phyloP scores from a whole-genome alignment of 1,284 basidiomycete species.

The Pterula multifida region DNA sequence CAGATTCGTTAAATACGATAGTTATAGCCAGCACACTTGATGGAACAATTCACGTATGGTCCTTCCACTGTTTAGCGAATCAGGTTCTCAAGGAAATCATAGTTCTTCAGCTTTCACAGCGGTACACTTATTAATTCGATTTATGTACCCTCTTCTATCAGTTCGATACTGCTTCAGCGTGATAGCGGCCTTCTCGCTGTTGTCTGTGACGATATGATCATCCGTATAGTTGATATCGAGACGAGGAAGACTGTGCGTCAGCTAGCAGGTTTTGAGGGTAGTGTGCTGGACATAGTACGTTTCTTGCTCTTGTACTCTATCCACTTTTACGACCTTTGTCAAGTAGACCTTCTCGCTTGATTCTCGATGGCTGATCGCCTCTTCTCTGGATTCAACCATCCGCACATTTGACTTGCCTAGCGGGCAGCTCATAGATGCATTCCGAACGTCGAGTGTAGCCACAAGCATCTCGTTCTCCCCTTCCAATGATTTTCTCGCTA shows the following conservation, averaged over 20 bases:
- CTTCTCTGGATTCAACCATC: conserved; percentile 85
- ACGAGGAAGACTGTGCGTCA: conserved; percentile 83
- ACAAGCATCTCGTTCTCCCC: conserved; percentile 91
- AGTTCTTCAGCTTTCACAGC: conserved; percentile 97
- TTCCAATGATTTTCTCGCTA: conserved; percentile 92
- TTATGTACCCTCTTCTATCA: conserved; percentile 55
- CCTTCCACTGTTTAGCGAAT: neutral
- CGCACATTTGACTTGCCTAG: conserved; percentile 96
- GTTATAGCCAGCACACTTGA: conserved; percentile 81
- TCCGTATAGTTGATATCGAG: conserved; percentile 88
- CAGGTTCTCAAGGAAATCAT: conserved; percentile 1
- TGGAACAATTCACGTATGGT: conserved; percentile 72
- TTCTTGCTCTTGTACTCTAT: conserved; percentile 3
- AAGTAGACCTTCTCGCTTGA: conserved; percentile 83
- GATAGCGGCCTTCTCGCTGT: conserved; percentile 82
- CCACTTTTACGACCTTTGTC: neutral
- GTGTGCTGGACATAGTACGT: conserved; percentile 75
- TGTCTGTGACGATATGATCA: conserved; percentile 75
- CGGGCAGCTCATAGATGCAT: conserved; percentile 85
- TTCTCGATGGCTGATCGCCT: conserved; percentile 84
- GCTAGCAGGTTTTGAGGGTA: conserved; percentile 67
- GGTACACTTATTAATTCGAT: conserved; percentile 61
- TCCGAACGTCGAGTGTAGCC: conserved; percentile 82
- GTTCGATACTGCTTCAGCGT: conserved; percentile 69
- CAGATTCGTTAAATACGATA: conserved; percentile 75